Base-by-base conservation (phyloP, 2,329 filamentous ascomycete species). In the Aquanectria penicillioides region DNA sequence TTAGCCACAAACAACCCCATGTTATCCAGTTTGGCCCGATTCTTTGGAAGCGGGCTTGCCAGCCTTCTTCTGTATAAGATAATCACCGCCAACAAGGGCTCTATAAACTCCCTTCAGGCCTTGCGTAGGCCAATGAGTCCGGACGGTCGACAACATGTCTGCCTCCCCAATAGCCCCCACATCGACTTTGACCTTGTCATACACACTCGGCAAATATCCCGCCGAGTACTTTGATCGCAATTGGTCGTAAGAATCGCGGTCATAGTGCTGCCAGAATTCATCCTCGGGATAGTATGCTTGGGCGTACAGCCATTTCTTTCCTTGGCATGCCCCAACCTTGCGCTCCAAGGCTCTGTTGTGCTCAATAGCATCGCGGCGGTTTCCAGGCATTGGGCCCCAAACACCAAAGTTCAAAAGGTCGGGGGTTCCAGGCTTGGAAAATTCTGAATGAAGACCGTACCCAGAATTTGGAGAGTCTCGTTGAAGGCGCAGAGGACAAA, bases 291-390 rank as follows among this genome's bases (percentile, higher is more conserved):
- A 90, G 73, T 88, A 91, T 0, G 86, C 85, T 56, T 91, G 88
- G 1, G 88, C 87, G 62, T 92, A 92, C 1, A 92, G 75, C 79
- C 87, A 90, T 74, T 91, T 91, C 78, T 86, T 87, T 6, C 89
- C 89, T 3, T 83, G 80, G 6, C 89, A 78, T 22, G 84, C 81
- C 8, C 80, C 79, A 0, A 90, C 78, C 52, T 83, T 85, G 8
- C 78, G 74, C 73, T 91, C 89, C 1, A 92, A 77, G 1, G 78
- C 79, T 1, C 86, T 81, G 71, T 91, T 91, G 46, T 80, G 76
- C 1, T 69, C 65, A 8, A 89, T 76, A 47, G 84, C 85, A 9
- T 79, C 74, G 2, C 78, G 71, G 3, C 79, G 75, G 23, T 77
- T 73, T 3, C 69, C 71, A 3, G 78, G 75, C 0, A 79, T 74